phyloP scores from a whole-genome alignment of 2,329 filamentous ascomycete genomes.

The Talaromyces sp. region DNA sequence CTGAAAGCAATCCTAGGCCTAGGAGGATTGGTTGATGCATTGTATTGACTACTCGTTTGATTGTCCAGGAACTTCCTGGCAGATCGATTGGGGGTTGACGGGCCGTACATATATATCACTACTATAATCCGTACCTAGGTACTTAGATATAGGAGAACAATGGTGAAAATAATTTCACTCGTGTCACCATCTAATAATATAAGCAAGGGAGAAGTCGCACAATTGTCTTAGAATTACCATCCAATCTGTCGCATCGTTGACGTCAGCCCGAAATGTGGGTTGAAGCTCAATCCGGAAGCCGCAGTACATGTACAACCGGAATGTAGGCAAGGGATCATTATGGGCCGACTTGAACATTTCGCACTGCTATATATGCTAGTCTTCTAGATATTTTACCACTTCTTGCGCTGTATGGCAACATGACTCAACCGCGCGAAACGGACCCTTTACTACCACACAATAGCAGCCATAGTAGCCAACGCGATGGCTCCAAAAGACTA shows the following conservation, averaged over 20 bases:
- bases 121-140: background rate
- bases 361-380: background rate
- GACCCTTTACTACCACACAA: background rate
- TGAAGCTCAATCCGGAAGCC: background rate
- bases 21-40: background rate
- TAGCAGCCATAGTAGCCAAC: background rate
- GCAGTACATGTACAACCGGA: background rate
- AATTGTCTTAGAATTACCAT: background rate
- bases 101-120: background rate
- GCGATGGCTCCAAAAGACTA: background rate
- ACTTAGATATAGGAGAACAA: background rate
- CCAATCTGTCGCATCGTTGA: background rate
- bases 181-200: background rate
- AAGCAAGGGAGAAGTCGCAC: background rate
- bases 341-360: background rate
- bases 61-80: no score
- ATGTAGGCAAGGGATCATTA: background rate
- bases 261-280: background rate
- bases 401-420: background rate
- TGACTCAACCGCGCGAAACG: background rate
- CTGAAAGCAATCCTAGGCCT: background rate
- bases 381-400: background rate
- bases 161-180: background rate
- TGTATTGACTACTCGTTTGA: background rate
- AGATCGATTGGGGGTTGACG: background rate